These are phyloP conservation scores for Gypsophila paniculata DNA, from an alignment of 179 eudicot species.

Conservation along the genomic window DNA sequence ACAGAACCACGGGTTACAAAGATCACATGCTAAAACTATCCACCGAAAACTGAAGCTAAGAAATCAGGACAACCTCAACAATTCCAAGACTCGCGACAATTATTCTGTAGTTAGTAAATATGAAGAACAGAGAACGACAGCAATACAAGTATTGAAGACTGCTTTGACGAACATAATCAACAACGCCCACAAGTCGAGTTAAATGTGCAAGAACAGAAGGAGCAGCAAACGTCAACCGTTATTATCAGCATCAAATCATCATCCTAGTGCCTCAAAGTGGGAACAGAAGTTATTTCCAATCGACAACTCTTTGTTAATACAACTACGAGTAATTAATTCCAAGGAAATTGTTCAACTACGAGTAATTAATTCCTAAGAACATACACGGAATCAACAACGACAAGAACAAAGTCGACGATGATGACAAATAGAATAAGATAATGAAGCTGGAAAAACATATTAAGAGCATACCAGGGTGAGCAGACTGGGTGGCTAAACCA, in stretches of 20 bases:
- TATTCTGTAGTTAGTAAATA: not conserved
- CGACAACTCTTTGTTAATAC: no score
- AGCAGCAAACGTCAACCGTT: not conserved
- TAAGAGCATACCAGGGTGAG: conserved; percentile 73
- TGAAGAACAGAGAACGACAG: not conserved
- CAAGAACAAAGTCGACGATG: no score
- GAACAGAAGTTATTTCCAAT: no score
- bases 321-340: no score
- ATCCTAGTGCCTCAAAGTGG: not conserved
- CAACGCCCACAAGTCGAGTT: not conserved
- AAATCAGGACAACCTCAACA: not conserved
- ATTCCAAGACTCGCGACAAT: not conserved
- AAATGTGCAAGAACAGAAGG: not conserved
- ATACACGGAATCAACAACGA: no score
- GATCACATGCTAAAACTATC: not conserved
- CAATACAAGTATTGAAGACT: not conserved
- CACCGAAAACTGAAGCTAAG: not conserved
- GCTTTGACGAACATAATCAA: not conserved
- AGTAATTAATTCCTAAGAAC: no score
- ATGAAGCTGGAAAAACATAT: not conserved
- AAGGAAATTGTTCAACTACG: no score
- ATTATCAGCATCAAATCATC: not conserved
- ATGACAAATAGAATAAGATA: no score
- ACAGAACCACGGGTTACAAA: not conserved
- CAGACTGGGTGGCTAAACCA: conserved; percentile 79